A percentile compares a stretch with the other conserved stretches of the same genome.
These are phyloP conservation scores for Xylaria sp. DNA, from an alignment of 2,329 filamentous ascomycete species.

Conservation along the genomic window DNA sequence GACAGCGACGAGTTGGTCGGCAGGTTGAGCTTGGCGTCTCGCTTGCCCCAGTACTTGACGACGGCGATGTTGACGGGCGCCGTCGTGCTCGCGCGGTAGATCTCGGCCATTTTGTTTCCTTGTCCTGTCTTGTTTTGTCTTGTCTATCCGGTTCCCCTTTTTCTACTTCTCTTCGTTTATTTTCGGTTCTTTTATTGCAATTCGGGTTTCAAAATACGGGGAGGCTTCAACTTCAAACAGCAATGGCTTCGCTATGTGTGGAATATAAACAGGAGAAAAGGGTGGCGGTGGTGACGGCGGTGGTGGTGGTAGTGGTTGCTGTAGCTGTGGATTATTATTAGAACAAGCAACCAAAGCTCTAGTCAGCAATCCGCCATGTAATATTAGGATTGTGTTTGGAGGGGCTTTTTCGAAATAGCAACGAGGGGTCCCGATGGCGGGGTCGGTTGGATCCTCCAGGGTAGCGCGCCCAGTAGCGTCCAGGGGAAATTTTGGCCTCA, in stretches of 20 bases:
- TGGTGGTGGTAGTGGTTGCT: neutral
- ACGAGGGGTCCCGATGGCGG: constrained; percentile 35
- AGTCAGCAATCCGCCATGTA: constrained; percentile 37
- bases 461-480: neutral
- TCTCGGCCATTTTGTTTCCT: constrained; percentile 60
- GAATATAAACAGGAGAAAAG: constrained; percentile 1
- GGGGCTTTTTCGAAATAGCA: constrained; percentile 13
- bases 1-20: constrained; percentile 98
- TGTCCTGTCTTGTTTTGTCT: neutral
- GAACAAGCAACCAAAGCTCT: constrained; percentile 1
- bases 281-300: neutral
- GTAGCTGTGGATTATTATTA: constrained; percentile 23
- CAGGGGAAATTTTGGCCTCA: constrained; percentile 24
- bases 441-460: constrained; percentile 29
- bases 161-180: neutral
- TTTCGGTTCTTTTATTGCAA: neutral
- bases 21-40: constrained; percentile 91
- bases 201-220: neutral
- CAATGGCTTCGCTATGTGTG: constrained; percentile 3
- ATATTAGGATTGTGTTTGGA: constrained; percentile 26
- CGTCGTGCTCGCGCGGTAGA: constrained; percentile 94
- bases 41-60: constrained; percentile 99
- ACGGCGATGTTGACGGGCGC: constrained; percentile 98
- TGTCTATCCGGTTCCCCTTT: neutral
- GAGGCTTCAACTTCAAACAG: no score